Evolutionary conservation across 164 flowering plant species (phyloP), one percentile per base, ranked within the genome.

Genomic region (Berberis thunbergii): DNA sequence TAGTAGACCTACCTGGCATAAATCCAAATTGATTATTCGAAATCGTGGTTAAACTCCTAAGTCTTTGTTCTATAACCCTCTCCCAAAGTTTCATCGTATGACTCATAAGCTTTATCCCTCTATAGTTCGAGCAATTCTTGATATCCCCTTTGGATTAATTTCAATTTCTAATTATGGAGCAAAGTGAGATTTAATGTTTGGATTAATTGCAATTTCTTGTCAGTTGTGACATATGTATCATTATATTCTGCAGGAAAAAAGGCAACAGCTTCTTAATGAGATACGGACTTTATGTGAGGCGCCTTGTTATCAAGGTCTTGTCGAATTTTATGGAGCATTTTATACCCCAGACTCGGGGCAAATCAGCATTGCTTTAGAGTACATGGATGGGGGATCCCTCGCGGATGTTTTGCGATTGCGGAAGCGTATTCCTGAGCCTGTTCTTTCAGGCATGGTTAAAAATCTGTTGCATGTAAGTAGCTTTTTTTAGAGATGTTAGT

Each of bases 381-480:
- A 89, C 70, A 86, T 95, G 92, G 92, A 95, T 83, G 99, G 99
- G 63, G 99, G 99, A 48, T 95, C 99, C 45, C 73, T 95, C 43
- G 96, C 97, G 50, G 97, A 95, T 81, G 74, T 95, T 39, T 70
- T 95, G 67, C 68, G 83, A 63, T 45, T 80, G 49, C 76, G 55
- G 41, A 89, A 80, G 73, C 71, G 73, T 45, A 79, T 95, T 65
- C 96, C 99, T 13, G 99, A 95, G 74, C 86, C 86, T 55, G 70
- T 91, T 57, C 93, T 95, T 74, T 89, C 99, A 26, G 66, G 78
- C 44, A 88, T 91, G 85, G 81, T 89, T 72, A 84, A 80, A 62
- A 88, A 88, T 72, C 92, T 95, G 63, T 78, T 94, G 65, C 83
- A 79, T 69, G 99, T 94, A 79, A 75, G 74, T 55, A 39, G n/a